A percentile compares a stretch with the other conserved stretches of the same genome.
Conservation (phyloP, 768 basidiomycete species). For the Lentinula lateritia region DNA sequence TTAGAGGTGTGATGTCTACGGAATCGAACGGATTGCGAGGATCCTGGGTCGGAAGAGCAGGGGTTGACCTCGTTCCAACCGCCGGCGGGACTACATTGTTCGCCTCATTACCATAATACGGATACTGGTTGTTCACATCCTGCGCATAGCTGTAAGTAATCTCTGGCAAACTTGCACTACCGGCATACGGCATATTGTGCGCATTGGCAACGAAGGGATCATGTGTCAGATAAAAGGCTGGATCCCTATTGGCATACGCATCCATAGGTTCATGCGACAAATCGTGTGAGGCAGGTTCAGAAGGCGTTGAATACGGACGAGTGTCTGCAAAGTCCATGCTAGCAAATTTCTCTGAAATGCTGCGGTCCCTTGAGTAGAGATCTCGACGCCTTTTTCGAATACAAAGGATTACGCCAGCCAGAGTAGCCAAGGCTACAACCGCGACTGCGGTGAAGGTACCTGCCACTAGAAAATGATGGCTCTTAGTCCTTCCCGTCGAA, state of each 20-base stretch:
- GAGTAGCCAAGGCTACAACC: neutral
- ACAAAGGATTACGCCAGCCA: neutral
- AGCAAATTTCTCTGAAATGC: neutral
- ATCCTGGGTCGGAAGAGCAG: neutral
- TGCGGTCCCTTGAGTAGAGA: neutral
- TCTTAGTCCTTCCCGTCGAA: neutral
- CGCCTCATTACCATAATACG: neutral
- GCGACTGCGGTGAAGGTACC: conserved; percentile 7
- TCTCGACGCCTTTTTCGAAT: neutral
- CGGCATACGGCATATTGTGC: neutral
- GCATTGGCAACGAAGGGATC: conserved; percentile 2
- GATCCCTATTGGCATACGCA: neutral
- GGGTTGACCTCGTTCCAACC: neutral
- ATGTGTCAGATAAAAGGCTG: neutral
- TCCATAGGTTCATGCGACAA: conserved; percentile 2
- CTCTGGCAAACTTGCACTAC: conserved; percentile 3
- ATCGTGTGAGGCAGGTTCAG: neutral
- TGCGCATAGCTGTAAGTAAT: conserved; percentile 4
- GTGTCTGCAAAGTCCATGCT: neutral
- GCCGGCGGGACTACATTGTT: neutral
- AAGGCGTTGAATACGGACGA: neutral
- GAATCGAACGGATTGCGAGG: neutral
- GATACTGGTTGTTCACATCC: conserved; percentile 8
- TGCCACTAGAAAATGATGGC: neutral
- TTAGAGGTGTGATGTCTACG: neutral